A percentile compares a stretch with the other conserved stretches of the same genome.
These are phyloP conservation scores for Glutinoglossum americanum DNA, from an alignment of 495 filamentous ascomycete species.

Conservation along the genomic window DNA sequence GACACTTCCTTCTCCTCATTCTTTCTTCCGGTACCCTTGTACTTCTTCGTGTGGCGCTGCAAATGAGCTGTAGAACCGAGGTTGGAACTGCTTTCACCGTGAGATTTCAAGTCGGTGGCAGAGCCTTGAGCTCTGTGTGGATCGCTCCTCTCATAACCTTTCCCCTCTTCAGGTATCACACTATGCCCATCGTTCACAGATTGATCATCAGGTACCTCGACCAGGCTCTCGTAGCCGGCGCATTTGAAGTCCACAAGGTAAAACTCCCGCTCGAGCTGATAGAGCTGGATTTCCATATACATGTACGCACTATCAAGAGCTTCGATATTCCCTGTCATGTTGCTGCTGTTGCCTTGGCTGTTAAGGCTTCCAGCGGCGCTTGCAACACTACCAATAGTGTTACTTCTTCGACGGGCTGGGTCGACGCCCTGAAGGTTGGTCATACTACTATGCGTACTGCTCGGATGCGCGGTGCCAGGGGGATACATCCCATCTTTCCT, in stretches of 20 bases:
- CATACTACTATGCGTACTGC: constrained; percentile 34
- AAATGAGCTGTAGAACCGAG: constrained; percentile 1
- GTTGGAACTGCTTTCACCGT: background rate
- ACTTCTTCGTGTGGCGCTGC: background rate
- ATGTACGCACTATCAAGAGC: constrained; percentile 41
- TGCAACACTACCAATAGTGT: constrained; percentile 20
- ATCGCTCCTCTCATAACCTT: constrained; percentile 13
- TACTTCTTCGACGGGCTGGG: constrained; percentile 24
- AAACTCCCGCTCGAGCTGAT: constrained; percentile 79
- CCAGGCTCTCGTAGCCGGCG: constrained; percentile 80
- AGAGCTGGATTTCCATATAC: constrained; percentile 89
- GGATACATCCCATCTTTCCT: constrained; percentile 47
- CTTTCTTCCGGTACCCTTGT: constrained; percentile 24
- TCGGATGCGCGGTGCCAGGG: constrained; percentile 26
- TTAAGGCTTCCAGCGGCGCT: constrained; percentile 19
- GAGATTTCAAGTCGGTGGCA: constrained; percentile 1
- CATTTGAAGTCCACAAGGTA: constrained; percentile 98
- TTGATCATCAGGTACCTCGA: constrained; percentile 14
- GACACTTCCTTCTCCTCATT: constrained; percentile 53
- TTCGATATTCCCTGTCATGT: background rate
- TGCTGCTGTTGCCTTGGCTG: constrained; percentile 9
- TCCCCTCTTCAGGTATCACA: constrained; percentile 14
- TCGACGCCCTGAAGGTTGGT: constrained; percentile 14
- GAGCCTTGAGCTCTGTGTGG: constrained; percentile 8
- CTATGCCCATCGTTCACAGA: background rate